Evolutionary conservation across 2,329 filamentous ascomycete species (phyloP), one percentile per base, ranked within the genome.

Genomic region (Trichoderma koningiopsis): DNA sequence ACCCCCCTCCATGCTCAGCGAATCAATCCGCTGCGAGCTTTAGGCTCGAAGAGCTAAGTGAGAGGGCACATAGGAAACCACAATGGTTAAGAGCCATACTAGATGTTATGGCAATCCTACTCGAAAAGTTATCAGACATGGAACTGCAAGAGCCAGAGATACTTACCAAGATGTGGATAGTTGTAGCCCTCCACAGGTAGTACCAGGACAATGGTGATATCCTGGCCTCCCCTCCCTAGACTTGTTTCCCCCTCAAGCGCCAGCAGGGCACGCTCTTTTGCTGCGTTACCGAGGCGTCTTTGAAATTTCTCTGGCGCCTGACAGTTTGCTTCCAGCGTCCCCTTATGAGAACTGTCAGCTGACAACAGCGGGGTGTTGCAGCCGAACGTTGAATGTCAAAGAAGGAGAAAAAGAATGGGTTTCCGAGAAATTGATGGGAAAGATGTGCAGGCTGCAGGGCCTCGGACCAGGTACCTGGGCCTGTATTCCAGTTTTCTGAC

Each of bases 401-500:
- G 3, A 2, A 49, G 11, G 2, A 13, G 11, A 5, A 22, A 13
- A 14, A 14, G 6, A 6, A 35, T 35, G 43, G 43, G 7, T 10
- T 13, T 49, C 8, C 22, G 3, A 22, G 47, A 24, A 24, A 43
- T 19, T n/a, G 47, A 13, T 49, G 47, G 19, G 2, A 43, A n/a
- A 43, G 40, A 49, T 49, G 47, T 24, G 47, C 47, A 49, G 22
- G 47, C 47, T 49, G 22, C 22, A 43, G 40, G 59, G n/a, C 43
- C 59, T 35, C 5, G 52, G 65, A 68, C 65, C 65, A 68, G 65
- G 65, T 68, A 59, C 56, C 27, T 43, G 65, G 65, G 52, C 40
- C 55, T 40, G 6, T 60, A 19, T 60, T 49, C n/a, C 33, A 35
- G 64, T 43, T 16, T 61, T 49, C 43, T 22, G 33, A 29, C 24